Evolutionary conservation across 2,329 filamentous ascomycete genomes (phyloP).

Genomic region (Cladosporium sp.): DNA sequence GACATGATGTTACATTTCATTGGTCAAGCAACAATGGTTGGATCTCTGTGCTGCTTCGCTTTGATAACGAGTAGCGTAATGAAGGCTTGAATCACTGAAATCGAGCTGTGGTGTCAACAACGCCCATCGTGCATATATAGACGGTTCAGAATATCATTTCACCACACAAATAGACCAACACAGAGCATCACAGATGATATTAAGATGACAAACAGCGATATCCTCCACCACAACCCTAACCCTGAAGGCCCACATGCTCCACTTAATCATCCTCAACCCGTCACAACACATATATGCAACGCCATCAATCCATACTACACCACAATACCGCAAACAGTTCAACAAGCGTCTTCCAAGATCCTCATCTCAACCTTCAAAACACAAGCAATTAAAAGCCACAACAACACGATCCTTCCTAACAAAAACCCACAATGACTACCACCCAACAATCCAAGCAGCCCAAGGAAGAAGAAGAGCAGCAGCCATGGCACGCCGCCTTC

Average conservation of each 20-base stretch:
- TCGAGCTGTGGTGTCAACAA: background rate
- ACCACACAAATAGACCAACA: background rate
- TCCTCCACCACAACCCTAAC: background rate
- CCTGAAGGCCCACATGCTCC: background rate
- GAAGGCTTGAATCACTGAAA: background rate
- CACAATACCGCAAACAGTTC: background rate
- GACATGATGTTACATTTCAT: background rate
- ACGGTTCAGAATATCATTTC: background rate
- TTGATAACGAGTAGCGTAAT: background rate
- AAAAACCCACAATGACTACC: background rate
- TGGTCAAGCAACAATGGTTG: background rate
- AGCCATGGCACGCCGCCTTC: constrained; percentile 45
- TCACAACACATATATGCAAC: background rate
- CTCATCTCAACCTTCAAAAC: background rate
- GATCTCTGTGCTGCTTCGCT: background rate
- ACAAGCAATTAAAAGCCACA: background rate
- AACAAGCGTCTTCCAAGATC: background rate
- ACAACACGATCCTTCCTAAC: background rate
- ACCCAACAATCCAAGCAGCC: background rate
- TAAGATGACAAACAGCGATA: background rate
- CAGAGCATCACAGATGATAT: background rate
- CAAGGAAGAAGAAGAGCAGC: background rate
- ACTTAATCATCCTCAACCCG: background rate
- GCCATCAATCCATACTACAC: background rate
- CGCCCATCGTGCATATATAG: background rate